Conservation (phyloP, 352 stramenopile genomes). For the Pythium sukuiense region DNA sequence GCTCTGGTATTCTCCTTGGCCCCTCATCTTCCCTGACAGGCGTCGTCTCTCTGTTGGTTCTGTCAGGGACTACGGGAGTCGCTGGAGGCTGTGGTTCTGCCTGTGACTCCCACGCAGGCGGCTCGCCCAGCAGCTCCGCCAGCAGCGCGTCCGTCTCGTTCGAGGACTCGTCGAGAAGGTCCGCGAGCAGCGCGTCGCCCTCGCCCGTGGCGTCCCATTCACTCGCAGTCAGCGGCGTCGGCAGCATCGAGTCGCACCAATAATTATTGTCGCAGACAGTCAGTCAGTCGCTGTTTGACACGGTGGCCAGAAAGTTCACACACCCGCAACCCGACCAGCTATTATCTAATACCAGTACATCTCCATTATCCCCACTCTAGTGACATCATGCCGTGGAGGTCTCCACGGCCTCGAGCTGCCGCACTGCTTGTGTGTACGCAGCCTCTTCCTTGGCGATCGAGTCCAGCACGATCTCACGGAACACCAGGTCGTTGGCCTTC, state of each 20-base stretch:
- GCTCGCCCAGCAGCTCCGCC: slow-evolving; percentile 6
- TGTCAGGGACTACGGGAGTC: not conserved
- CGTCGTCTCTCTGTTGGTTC: not conserved
- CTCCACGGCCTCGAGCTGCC: too few species aligned
- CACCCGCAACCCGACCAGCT: not conserved
- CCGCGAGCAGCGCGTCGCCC: slow-evolving; percentile 11
- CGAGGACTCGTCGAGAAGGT: not conserved
- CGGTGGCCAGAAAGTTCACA: not conserved
- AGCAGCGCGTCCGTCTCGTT: slow-evolving; percentile 16
- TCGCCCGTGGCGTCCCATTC: slow-evolving; percentile 6
- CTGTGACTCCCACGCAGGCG: not conserved
- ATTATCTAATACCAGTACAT: not conserved
- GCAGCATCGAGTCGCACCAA: not conserved
- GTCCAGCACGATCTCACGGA: slow-evolving; percentile 2
- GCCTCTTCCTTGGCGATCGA: slow-evolving; percentile 3
- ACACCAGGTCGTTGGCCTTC: not conserved
- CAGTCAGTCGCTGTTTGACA: not conserved
- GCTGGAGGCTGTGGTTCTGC: not conserved
- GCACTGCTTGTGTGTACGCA: not conserved
- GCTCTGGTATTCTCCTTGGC: not conserved
- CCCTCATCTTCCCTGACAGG: too few species aligned
- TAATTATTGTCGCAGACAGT: not conserved
- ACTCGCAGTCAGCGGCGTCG: not conserved
- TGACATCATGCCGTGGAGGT: too few species aligned
- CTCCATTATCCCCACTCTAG: not conserved